These are phyloP conservation scores for Tolypocladium sp. DNA, from an alignment of 2,329 filamentous ascomycete species.

Conservation along the genomic window DNA sequence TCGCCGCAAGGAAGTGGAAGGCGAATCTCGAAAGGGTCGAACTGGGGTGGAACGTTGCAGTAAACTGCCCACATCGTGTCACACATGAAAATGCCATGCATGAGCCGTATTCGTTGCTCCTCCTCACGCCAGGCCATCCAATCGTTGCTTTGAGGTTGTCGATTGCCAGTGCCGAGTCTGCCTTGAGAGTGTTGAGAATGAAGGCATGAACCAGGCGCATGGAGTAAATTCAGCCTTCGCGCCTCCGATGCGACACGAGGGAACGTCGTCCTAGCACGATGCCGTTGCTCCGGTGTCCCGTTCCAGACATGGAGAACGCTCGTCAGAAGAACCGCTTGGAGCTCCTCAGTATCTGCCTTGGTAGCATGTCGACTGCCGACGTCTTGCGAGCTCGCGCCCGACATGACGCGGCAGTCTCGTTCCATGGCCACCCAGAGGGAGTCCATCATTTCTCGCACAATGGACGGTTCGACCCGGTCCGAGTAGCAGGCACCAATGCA, in stretches of 20 bases:
- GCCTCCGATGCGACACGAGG: slow-evolving; percentile 47
- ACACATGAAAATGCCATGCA: slow-evolving; percentile 55
- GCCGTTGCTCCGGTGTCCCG: slow-evolving; percentile 55
- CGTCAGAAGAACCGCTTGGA: slow-evolving; percentile 57
- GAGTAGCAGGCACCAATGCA: slow-evolving; percentile 71
- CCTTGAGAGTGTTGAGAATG: not conserved
- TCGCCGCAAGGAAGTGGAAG: slow-evolving; percentile 66
- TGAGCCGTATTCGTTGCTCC: slow-evolving; percentile 56
- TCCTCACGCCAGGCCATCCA: slow-evolving; percentile 63
- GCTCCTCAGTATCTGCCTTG: slow-evolving; percentile 48
- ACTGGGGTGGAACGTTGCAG: slow-evolving; percentile 57
- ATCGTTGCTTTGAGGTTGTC: slow-evolving; percentile 46
- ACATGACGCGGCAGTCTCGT: slow-evolving; percentile 41
- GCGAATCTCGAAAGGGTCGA: slow-evolving; percentile 55
- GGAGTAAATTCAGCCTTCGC: slow-evolving; percentile 46
- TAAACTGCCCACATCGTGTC: slow-evolving; percentile 60
- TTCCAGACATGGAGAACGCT: slow-evolving; percentile 60
- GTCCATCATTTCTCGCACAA: slow-evolving; percentile 62
- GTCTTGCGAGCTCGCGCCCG: slow-evolving; percentile 13
- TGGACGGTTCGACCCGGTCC: slow-evolving; percentile 45
- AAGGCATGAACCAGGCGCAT: slow-evolving; percentile 26
- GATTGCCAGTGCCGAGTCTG: slow-evolving; percentile 11
- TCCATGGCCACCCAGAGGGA: slow-evolving; percentile 50
- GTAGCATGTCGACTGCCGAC: slow-evolving; percentile 15
- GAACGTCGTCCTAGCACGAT: slow-evolving; percentile 51